phyloP scores from a whole-genome alignment of 2,329 filamentous ascomycete genomes.

The Camptophora hylomeconis region DNA sequence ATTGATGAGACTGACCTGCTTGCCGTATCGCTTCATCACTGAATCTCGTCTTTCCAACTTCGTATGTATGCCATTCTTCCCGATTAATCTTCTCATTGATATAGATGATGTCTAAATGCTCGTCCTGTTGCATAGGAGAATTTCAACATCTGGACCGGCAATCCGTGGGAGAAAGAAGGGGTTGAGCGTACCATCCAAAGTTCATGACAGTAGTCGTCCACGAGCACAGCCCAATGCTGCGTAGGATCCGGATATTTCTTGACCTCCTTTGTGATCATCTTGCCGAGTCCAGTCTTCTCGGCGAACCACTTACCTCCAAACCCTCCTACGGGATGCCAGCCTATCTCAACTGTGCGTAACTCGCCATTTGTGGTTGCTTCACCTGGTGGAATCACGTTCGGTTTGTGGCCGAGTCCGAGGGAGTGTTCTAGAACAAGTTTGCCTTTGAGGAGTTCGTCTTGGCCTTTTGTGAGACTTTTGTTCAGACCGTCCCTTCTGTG shows the following conservation, averaged over 20 bases:
- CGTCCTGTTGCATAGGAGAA: conserved; percentile 5
- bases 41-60: conserved; percentile 7
- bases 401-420: conserved; percentile 4
- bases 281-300: conserved; percentile 7
- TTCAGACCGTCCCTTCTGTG: too few relatives aligned
- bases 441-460: conserved; percentile 5
- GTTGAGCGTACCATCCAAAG: conserved; percentile 10
- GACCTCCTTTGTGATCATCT: conserved; percentile 7
- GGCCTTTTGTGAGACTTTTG: too few relatives aligned
- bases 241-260: conserved; percentile 7
- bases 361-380: conserved; percentile 2
- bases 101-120: conserved; percentile 7
- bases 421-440: conserved; percentile 6
- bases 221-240: conserved; percentile 8
- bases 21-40: conserved; percentile 7
- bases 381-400: conserved; percentile 6
- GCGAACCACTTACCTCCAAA: conserved; percentile 8
- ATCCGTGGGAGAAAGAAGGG: too few relatives aligned
- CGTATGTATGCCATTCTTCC: conserved; percentile 6
- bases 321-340: conserved; percentile 8
- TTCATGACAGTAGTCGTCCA: conserved; percentile 6
- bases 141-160: too few relatives aligned
- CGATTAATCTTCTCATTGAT: conserved; percentile 5
- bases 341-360: conserved; percentile 5
- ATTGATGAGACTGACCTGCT: conserved; percentile 4